A percentile compares a stretch with the other conserved stretches of the same genome.
phyloP scores from a whole-genome alignment of 148 eudicot species.

The Simmondsia chinensis region DNA sequence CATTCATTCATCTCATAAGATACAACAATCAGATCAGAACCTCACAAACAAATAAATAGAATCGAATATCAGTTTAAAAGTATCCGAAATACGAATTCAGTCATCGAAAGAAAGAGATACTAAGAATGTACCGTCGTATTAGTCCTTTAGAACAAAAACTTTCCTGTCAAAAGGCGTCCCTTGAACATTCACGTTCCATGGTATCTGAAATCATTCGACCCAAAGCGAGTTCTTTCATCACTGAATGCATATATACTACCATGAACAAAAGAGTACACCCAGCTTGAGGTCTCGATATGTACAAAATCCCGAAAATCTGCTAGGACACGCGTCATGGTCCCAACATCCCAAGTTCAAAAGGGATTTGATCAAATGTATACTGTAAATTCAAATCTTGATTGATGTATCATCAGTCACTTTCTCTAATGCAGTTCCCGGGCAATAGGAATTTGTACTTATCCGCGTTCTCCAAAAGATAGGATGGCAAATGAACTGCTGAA shows the following conservation, averaged over 20 bases:
- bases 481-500: constrained; percentile 71
- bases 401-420: constrained; percentile 34
- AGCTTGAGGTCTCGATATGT: constrained; percentile 13
- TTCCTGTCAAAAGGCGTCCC: too few species aligned
- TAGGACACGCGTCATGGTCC: constrained; percentile 14
- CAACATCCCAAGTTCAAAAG: constrained; percentile 15
- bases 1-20: too few species aligned
- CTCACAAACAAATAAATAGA: too few species aligned
- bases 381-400: constrained; percentile 2
- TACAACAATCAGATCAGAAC: too few species aligned
- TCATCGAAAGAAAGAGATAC: too few species aligned
- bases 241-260: constrained; percentile 17
- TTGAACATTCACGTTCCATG: too few species aligned
- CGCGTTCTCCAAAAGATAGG: constrained; percentile 59
- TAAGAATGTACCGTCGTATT: too few species aligned
- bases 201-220: too few species aligned
- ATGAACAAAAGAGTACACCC: constrained; percentile 17
- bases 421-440: constrained; percentile 71
- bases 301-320: constrained; percentile 26
- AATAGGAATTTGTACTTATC: constrained; percentile 51
- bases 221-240: constrained; percentile 5
- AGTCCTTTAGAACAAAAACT: too few species aligned
- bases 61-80: too few species aligned
- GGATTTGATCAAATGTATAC: constrained; percentile 8
- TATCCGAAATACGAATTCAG: too few species aligned